Conservation (phyloP, 1,284 basidiomycete species). For the Takashimella koratensis region DNA sequence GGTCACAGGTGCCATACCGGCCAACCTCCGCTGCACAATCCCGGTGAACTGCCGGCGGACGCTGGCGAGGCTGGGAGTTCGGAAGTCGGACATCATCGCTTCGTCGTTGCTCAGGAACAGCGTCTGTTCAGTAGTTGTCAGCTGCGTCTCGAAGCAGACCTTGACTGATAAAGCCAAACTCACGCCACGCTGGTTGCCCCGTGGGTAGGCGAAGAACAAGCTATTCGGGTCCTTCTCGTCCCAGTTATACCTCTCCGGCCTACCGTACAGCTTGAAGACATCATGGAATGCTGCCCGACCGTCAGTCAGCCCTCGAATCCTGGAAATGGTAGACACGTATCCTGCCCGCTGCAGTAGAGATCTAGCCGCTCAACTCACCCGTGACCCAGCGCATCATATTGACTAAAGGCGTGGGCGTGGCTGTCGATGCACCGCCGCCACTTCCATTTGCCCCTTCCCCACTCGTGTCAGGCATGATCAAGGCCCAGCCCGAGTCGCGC, state of each 20-base stretch:
- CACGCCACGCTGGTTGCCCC: conserved; percentile 34
- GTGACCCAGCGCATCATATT: conserved; percentile 96
- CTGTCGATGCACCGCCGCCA: conserved; percentile 19
- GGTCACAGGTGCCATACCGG: conserved; percentile 30
- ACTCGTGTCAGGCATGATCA: conserved; percentile 78
- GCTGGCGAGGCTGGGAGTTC: conserved; percentile 69
- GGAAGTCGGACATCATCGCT: conserved; percentile 72
- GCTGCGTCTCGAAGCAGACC: background rate
- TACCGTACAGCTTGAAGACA: conserved; percentile 79
- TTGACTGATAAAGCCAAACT: conserved; percentile 9
- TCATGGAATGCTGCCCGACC: conserved; percentile 81
- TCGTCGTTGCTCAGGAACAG: conserved; percentile 86
- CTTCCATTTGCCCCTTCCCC: too few relatives aligned
- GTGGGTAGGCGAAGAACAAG: conserved; percentile 48
- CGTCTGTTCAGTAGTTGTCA: conserved; percentile 52
- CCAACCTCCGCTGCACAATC: conserved; percentile 66
- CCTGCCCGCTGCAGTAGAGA: too few relatives aligned
- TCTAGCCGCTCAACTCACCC: too few relatives aligned
- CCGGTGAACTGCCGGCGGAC: conserved; percentile 62
- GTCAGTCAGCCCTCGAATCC: too few relatives aligned
- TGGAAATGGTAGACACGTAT: too few relatives aligned
- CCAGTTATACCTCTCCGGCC: conserved; percentile 75
- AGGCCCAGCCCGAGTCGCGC: conserved; percentile 69
- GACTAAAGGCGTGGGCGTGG: conserved; percentile 45
- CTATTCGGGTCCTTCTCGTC: conserved; percentile 66